phyloP scores from a whole-genome alignment of 2,329 filamentous ascomycete species.

The Fusarium nygamai region DNA sequence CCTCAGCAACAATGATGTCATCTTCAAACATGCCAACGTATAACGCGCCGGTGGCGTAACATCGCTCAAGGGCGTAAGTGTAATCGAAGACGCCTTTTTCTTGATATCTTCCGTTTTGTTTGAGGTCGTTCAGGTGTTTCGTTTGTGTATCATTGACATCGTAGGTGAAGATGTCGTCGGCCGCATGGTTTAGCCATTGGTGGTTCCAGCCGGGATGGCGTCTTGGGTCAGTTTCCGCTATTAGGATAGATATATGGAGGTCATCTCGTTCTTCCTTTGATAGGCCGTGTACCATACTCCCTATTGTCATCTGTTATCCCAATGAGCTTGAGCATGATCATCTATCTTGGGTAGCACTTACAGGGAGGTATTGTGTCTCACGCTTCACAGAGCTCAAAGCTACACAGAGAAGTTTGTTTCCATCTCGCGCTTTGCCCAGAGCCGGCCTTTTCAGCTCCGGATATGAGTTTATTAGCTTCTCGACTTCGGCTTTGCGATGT shows the following conservation, averaged over 20 bases:
- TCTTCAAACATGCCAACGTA: constrained; percentile 19
- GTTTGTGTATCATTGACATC: not conserved
- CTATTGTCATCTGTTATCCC: constrained; percentile 5
- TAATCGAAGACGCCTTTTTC: constrained; percentile 21
- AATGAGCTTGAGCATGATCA: not conserved
- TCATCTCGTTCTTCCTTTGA: constrained; percentile 12
- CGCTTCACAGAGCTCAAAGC: constrained; percentile 11
- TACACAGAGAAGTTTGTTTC: constrained; percentile 9
- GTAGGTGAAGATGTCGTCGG: constrained; percentile 11
- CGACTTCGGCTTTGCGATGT: not conserved
- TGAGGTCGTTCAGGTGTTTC: not conserved
- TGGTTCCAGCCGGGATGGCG: constrained; percentile 14
- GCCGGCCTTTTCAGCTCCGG: no score
- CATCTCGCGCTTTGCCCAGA: not conserved
- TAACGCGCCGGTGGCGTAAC: constrained; percentile 1
- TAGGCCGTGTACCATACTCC: constrained; percentile 10
- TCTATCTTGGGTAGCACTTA: rapidly evolving
- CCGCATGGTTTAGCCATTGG: constrained; percentile 6
- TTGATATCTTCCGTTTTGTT: not conserved
- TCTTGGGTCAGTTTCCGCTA: constrained; percentile 12
- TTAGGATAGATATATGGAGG: constrained; percentile 9
- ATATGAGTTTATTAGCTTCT: not conserved
- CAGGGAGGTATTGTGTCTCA: constrained; percentile 19
- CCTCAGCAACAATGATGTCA: constrained; percentile 8
- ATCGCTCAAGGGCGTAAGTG: constrained; percentile 1